Conservation (phyloP, 768 basidiomycete species). For the Mycena alexandri region DNA sequence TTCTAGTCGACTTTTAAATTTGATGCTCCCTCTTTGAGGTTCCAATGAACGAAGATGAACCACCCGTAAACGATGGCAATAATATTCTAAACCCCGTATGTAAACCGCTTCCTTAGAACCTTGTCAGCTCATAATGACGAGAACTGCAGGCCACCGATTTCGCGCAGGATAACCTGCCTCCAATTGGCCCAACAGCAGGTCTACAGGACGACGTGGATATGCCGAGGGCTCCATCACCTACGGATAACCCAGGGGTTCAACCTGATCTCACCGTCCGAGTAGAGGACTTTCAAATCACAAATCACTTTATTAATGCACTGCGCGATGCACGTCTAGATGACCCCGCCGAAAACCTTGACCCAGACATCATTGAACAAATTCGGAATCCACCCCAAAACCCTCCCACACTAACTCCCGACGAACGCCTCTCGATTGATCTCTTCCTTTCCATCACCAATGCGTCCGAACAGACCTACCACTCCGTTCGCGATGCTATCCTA, state of each 20-base stretch:
- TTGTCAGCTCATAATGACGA: too few species aligned
- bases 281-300: not conserved
- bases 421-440: conserved; percentile 40
- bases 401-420: not conserved
- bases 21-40: too few species aligned
- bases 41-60: too few species aligned
- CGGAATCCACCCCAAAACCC: not conserved
- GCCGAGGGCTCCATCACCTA: not conserved
- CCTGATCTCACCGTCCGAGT: not conserved
- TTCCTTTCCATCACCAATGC: conserved; percentile 39
- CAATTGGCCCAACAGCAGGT: too few species aligned
- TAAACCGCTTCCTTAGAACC: too few species aligned
- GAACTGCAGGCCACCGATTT: too few species aligned
- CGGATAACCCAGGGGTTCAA: not conserved
- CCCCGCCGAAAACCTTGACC: not conserved
- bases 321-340: not conserved
- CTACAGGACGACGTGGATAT: too few species aligned
- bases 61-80: too few species aligned
- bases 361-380: not conserved
- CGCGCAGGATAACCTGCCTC: too few species aligned
- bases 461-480: conserved; percentile 41
- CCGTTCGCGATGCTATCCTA: conserved; percentile 28
- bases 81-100: too few species aligned
- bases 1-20: too few species aligned
- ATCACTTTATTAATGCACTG: not conserved